These are phyloP conservation scores for Rhodomyrtus psidioides DNA, from an alignment of 441 rosid species.

Conservation along the genomic window DNA sequence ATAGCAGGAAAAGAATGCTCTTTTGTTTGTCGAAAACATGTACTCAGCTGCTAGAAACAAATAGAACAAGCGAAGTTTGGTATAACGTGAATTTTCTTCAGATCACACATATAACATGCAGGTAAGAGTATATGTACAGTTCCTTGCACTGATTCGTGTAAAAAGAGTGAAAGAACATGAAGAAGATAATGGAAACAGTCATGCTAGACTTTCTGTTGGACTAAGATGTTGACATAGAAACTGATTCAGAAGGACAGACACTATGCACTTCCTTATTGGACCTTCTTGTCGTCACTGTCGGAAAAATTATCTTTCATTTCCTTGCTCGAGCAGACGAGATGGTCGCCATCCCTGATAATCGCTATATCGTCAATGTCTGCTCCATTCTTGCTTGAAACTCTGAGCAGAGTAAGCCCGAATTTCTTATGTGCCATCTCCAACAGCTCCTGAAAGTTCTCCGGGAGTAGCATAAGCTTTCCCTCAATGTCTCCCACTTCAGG, in stretches of 20 bases:
- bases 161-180: neutral
- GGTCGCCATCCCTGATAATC: constrained; percentile 1
- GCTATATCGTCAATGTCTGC: constrained; percentile 2
- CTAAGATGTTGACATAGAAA: neutral
- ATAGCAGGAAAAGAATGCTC: neutral
- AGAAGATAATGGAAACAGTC: neutral
- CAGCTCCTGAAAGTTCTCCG: neutral
- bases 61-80: neutral
- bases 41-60: neutral
- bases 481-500: neutral
- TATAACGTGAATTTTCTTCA: neutral
- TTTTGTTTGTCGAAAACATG: neutral
- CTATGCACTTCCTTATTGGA: neutral
- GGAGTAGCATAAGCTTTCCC: constrained; percentile 3
- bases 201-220: neutral
- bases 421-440: neutral
- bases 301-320: neutral
- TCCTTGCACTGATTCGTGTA: neutral
- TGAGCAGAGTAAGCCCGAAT: neutral
- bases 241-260: neutral
- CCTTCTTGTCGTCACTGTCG: neutral
- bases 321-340: neutral
- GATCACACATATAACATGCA: neutral
- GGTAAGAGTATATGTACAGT: neutral
- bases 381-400: neutral